Evolutionary conservation across 2,329 filamentous ascomycete genomes (phyloP).

Genomic region (Thermoascus crustaceus): DNA sequence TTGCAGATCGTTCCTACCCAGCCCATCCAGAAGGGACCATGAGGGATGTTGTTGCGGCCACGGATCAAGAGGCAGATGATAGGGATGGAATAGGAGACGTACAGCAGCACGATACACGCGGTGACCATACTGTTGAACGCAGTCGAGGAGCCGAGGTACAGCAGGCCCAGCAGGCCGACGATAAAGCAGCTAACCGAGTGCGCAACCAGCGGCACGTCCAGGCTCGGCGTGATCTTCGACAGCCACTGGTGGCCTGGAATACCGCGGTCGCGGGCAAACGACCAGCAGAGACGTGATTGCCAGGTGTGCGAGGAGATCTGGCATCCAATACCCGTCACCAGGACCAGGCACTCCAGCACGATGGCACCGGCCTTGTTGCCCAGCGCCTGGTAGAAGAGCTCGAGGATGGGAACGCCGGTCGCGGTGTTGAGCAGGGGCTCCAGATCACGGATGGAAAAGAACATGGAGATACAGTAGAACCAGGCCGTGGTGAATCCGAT

Average conservation of each 20-base stretch:
- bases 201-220: conserved; percentile 41
- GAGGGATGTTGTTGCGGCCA: conserved; percentile 37
- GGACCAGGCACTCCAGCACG: conserved; percentile 38
- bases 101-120: conserved; percentile 42
- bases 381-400: conserved; percentile 40
- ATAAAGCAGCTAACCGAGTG: conserved; percentile 39
- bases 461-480: conserved; percentile 42
- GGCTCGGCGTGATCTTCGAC: conserved; percentile 30
- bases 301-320: conserved; percentile 43
- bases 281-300: conserved; percentile 45
- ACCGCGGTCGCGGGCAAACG: conserved; percentile 45
- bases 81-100: conserved; percentile 40
- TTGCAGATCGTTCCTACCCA: conserved; percentile 5
- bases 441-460: conserved; percentile 44
- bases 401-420: conserved; percentile 41
- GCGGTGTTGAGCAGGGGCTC: conserved; percentile 29
- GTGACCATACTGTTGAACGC: conserved; percentile 39
- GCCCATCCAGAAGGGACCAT: conserved; percentile 43
- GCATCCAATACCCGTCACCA: conserved; percentile 42
- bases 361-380: conserved; percentile 40
- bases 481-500: conserved; percentile 45
- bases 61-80: conserved; percentile 38
- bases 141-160: conserved; percentile 39
- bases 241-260: conserved; percentile 38
- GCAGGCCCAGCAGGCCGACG: conserved; percentile 38